These are phyloP conservation scores for Artemisia tridentata DNA, from an alignment of 129 eudicot genomes.

Conservation along the genomic window DNA sequence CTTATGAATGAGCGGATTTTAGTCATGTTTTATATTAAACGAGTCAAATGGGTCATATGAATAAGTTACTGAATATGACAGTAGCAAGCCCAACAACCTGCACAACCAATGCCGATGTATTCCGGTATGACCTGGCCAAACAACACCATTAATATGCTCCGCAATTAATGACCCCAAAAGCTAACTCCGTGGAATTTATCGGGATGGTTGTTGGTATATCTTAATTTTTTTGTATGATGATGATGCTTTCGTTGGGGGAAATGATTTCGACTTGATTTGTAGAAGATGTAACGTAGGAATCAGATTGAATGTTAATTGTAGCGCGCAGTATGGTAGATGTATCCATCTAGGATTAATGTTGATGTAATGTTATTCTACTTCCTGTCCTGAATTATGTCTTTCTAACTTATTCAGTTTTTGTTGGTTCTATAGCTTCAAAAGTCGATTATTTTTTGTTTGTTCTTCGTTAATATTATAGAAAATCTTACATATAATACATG, in stretches of 20 bases:
- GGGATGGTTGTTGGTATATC: slow-evolving; percentile 5
- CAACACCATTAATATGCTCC: slow-evolving; percentile 57
- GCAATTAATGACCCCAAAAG: slow-evolving; percentile 27
- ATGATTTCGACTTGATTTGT: slow-evolving; percentile 22
- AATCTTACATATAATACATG: too few species aligned
- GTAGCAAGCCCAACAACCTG: slow-evolving; percentile 17
- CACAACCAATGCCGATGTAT: slow-evolving; percentile 53
- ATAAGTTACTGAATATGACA: background rate
- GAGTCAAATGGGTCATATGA: background rate
- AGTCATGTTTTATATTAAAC: background rate
- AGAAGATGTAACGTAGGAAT: slow-evolving; percentile 29
- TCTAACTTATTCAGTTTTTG: too few species aligned
- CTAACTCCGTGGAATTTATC: background rate
- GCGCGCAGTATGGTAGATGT: slow-evolving; percentile 1
- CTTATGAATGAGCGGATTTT: too few species aligned
- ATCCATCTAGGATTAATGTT: too few species aligned
- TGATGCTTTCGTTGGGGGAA: background rate
- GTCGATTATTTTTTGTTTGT: too few species aligned
- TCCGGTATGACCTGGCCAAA: slow-evolving; percentile 65
- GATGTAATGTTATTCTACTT: too few species aligned
- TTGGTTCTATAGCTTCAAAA: too few species aligned
- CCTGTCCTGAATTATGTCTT: too few species aligned
- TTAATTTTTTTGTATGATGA: slow-evolving; percentile 15
- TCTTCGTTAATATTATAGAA: too few species aligned
- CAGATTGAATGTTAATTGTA: slow-evolving; percentile 20